Base-by-base conservation (phyloP, 495 filamentous ascomycete species). In the Daldinia concentrica region DNA sequence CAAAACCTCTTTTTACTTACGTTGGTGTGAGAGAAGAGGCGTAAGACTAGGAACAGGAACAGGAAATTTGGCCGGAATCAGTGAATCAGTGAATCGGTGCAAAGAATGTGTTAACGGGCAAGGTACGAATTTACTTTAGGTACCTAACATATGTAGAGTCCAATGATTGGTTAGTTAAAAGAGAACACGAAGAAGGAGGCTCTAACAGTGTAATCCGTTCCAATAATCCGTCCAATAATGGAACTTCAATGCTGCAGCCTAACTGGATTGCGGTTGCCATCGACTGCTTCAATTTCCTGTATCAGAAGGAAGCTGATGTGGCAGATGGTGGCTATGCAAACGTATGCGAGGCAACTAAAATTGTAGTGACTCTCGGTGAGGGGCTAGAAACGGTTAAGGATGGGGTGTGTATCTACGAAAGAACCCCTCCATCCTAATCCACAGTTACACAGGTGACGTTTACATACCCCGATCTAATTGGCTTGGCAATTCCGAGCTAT, bases 11-110 rank as follows among this genome's bases (percentile, higher is more conserved):
- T 50, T 54, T 50, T 54, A 0, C 7, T 6, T 64, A 26, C 29
- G 37, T 48, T 52, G 57, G 68, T 56, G 63, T 66, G 68, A 62
- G 22, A 57, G 14, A 37, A 57, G 58, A 62, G 69, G 52, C 24
- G 64, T 72, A n/a, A 72, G 69, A 72, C 37, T 62, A 72, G 58
- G 63, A 67, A 72, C 69, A 67, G 68, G 64, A 67, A 72, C 59
- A 64, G 68, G 64, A 72, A 66, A 67, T 45, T 15, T 9, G 43
- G 4, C 43, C 43, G 43, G 43, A 48, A 24, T 48, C 7, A 24
- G 43, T 48, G 43, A 48, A 48, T 48, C 17, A 48, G 19, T 48
- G 19, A 48, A 48, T 24, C 17, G 9, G 43, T 8, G 43, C 7
- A 24, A 48, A 48, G 19, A 48, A 48, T 48, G 43, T 45, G 14